Conservation (phyloP, 2,329 filamentous ascomycete species). For the Bertia moriformis region DNA sequence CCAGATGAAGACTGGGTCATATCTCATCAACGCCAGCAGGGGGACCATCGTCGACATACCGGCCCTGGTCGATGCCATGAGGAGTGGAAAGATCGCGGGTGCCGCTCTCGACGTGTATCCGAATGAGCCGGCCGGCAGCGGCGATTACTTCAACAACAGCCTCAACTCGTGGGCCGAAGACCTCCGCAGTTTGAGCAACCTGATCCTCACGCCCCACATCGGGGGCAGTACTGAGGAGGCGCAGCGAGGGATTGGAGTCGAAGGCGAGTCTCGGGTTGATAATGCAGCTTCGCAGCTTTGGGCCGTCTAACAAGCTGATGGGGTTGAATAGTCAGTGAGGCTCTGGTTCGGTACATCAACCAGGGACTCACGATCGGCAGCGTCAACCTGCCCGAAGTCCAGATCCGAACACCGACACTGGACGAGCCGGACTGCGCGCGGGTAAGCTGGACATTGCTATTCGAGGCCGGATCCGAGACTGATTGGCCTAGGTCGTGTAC, state of each 20-base stretch:
- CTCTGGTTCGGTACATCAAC: slow-evolving; percentile 87
- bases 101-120: slow-evolving; percentile 96
- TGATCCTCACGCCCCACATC: slow-evolving; percentile 93
- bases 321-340: slow-evolving; percentile 52
- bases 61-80: slow-evolving; percentile 75
- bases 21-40: slow-evolving; percentile 90
- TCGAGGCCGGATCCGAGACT: background rate
- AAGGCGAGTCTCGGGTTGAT: too few species aligned
- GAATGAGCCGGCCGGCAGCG: slow-evolving; percentile 82
- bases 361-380: slow-evolving; percentile 80
- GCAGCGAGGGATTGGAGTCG: slow-evolving; percentile 85
- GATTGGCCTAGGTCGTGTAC: slow-evolving; percentile 57
- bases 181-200: slow-evolving; percentile 70
- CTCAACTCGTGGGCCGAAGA: slow-evolving; percentile 79
- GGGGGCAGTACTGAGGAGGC: slow-evolving; percentile 96
- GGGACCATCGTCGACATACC: slow-evolving; percentile 93
- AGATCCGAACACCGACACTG: slow-evolving; percentile 73
- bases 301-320: too few species aligned
- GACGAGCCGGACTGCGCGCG: slow-evolving; percentile 82
- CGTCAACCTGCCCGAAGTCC: slow-evolving; percentile 90
- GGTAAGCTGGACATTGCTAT: slow-evolving; percentile 25
- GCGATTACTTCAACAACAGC: slow-evolving; percentile 77
- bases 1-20: slow-evolving; percentile 83
- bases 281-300: too few species aligned
- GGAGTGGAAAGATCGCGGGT: slow-evolving; percentile 73